A percentile compares a stretch with the other conserved stretches of the same genome.
These are phyloP conservation scores for Penicillium lagena DNA, from an alignment of 495 filamentous ascomycete species.

Conservation along the genomic window DNA sequence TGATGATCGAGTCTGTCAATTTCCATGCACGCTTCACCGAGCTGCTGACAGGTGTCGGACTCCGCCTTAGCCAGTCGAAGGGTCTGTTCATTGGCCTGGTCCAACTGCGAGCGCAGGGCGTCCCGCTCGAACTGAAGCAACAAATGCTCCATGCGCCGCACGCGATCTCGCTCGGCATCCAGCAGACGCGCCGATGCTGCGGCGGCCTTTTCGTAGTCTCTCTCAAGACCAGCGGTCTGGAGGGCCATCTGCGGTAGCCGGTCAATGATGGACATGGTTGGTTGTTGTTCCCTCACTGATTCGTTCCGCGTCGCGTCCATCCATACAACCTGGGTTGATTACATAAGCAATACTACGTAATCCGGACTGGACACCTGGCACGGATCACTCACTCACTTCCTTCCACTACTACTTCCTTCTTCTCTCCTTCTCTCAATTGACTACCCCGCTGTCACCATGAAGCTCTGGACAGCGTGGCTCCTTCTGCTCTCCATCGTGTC, in stretches of 20 bases:
- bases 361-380: conserved; percentile 1
- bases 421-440: not conserved
- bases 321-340: no score
- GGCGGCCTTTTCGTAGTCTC: conserved; percentile 55
- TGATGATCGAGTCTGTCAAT: conserved; percentile 49
- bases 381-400: no score
- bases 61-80: conserved; percentile 40
- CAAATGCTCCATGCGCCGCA: conserved; percentile 57
- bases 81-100: conserved; percentile 45
- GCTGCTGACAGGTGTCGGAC: conserved; percentile 49
- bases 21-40: conserved; percentile 51
- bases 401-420: conserved; percentile 10
- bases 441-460: conserved; percentile 34
- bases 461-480: conserved; percentile 46
- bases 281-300: no score
- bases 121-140: conserved; percentile 69
- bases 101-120: conserved; percentile 52
- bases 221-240: conserved; percentile 49
- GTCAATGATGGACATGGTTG: no score
- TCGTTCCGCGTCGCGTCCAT: no score
- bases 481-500: conserved; percentile 45
- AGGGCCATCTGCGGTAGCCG: conserved; percentile 24
- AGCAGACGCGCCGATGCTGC: conserved; percentile 52
- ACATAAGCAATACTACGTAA: conserved; percentile 4
- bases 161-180: conserved; percentile 62